Conservation (phyloP, 2,329 filamentous ascomycete species). For the Claviceps monticola region DNA sequence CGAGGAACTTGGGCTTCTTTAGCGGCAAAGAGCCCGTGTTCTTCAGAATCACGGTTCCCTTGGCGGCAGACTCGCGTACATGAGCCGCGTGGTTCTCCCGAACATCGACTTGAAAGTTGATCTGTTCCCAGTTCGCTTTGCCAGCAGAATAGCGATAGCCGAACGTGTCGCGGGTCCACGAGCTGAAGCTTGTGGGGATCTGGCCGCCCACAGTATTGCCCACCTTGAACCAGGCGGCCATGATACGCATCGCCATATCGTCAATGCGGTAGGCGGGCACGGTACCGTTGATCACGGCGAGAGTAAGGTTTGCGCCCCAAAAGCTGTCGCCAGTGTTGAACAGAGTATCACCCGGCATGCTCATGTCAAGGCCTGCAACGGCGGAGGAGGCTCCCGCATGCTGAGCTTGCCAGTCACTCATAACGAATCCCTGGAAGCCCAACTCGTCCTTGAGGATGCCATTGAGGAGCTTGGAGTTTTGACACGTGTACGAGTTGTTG, state of each 20-base stretch:
- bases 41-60: slow-evolving; percentile 81
- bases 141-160: slow-evolving; percentile 54
- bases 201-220: slow-evolving; percentile 35
- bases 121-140: slow-evolving; percentile 45
- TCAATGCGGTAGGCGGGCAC: slow-evolving; percentile 77
- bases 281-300: slow-evolving; percentile 80
- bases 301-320: slow-evolving; percentile 79
- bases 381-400: slow-evolving; percentile 54
- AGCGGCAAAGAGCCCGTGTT: slow-evolving; percentile 66
- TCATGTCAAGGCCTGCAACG: slow-evolving; percentile 67
- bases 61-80: slow-evolving; percentile 64
- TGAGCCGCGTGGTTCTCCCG: slow-evolving; percentile 55
- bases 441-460: slow-evolving; percentile 65
- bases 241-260: slow-evolving; percentile 81
- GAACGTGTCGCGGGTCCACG: slow-evolving; percentile 69
- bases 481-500: slow-evolving; percentile 70
- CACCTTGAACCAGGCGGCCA: slow-evolving; percentile 56
- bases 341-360: slow-evolving; percentile 71
- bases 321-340: slow-evolving; percentile 62
- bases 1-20: slow-evolving; percentile 61
- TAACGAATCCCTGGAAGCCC: slow-evolving; percentile 68
- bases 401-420: slow-evolving; percentile 70
- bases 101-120: slow-evolving; percentile 80
- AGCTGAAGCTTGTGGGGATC: slow-evolving; percentile 64
- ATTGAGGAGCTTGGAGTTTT: slow-evolving; percentile 66